These are phyloP conservation scores for Penicillium sp. DNA, from an alignment of 2,329 filamentous ascomycete genomes.

Conservation along the genomic window DNA sequence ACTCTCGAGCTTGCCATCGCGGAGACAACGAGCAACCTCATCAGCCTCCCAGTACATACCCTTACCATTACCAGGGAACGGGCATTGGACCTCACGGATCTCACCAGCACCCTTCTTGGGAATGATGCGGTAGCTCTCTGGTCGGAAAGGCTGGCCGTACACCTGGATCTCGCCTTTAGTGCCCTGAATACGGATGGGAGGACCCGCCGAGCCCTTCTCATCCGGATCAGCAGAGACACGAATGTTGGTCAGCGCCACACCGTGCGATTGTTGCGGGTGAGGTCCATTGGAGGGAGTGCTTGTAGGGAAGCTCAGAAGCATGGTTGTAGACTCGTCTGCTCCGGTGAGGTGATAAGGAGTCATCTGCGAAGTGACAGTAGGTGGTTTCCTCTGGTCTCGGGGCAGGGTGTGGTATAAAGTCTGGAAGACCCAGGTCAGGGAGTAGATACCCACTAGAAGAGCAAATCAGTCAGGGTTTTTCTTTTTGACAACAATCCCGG, in stretches of 20 bases:
- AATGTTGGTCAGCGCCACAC: slow-evolving; percentile 67
- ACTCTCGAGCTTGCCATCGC: slow-evolving; percentile 76
- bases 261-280: slow-evolving; percentile 58
- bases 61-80: slow-evolving; percentile 62
- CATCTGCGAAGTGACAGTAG: slow-evolving; percentile 65
- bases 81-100: slow-evolving; percentile 38
- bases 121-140: slow-evolving; percentile 65
- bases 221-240: slow-evolving; percentile 64
- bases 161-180: slow-evolving; percentile 81
- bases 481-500: not conserved
- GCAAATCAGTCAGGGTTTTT: not conserved
- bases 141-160: slow-evolving; percentile 68
- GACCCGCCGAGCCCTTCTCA: slow-evolving; percentile 58
- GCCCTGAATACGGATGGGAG: slow-evolving; percentile 77
- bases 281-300: slow-evolving; percentile 45
- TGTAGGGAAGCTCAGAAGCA: slow-evolving; percentile 73
- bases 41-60: slow-evolving; percentile 91
- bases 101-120: slow-evolving; percentile 52
- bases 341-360: slow-evolving; percentile 71
- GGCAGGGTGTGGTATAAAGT: slow-evolving; percentile 79
- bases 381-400: slow-evolving; percentile 61
- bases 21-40: slow-evolving; percentile 70
- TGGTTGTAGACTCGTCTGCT: slow-evolving; percentile 74
- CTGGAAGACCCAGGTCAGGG: slow-evolving; percentile 88
- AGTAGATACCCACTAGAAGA: slow-evolving; percentile 71